These are phyloP conservation scores for Cyanidioschyzon merolae DNA, from an alignment of 23 red algal genomes.

Conservation along the genomic window DNA sequence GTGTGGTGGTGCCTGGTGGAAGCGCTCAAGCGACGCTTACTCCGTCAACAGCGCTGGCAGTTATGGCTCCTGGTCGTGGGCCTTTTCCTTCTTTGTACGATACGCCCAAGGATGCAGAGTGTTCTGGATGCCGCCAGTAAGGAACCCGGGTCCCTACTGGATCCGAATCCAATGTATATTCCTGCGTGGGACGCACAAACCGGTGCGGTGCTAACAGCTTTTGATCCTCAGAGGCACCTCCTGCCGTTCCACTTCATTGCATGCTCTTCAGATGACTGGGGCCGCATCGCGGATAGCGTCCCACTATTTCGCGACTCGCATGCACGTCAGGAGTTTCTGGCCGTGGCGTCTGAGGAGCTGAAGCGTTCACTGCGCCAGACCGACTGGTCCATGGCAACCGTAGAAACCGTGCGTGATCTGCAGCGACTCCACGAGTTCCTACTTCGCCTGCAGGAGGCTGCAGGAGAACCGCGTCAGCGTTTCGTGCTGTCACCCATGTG, in stretches of 20 bases:
- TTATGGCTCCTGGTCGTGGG: no score
- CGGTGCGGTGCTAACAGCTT: not conserved
- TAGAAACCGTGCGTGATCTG: slow-evolving; percentile 39
- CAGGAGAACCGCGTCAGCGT: slow-evolving; percentile 16
- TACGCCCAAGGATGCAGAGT: no score
- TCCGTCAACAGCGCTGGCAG: no score
- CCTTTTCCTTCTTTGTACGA: no score
- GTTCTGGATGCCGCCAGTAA: no score
- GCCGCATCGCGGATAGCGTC: slow-evolving; percentile 39
- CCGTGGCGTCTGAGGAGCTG: not conserved
- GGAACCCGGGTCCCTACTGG: no score
- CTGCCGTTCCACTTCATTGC: slow-evolving; percentile 27
- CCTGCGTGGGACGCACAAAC: not conserved
- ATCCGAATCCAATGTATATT: no score
- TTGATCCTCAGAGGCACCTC: not conserved
- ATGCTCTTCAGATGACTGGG: slow-evolving; percentile 42
- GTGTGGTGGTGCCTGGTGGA: no score
- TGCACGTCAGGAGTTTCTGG: slow-evolving; percentile 20
- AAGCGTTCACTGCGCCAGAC: not conserved
- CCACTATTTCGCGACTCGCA: slow-evolving; percentile 23
- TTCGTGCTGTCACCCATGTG: slow-evolving; percentile 42
- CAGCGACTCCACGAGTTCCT: slow-evolving; percentile 7
- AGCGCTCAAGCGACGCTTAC: no score
- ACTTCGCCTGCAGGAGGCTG: slow-evolving; percentile 19
- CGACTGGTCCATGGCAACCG: slow-evolving; percentile 20